These are phyloP conservation scores for Paramecium octaurelia DNA, from an alignment of 73 alveolate species.

Conservation along the genomic window DNA sequence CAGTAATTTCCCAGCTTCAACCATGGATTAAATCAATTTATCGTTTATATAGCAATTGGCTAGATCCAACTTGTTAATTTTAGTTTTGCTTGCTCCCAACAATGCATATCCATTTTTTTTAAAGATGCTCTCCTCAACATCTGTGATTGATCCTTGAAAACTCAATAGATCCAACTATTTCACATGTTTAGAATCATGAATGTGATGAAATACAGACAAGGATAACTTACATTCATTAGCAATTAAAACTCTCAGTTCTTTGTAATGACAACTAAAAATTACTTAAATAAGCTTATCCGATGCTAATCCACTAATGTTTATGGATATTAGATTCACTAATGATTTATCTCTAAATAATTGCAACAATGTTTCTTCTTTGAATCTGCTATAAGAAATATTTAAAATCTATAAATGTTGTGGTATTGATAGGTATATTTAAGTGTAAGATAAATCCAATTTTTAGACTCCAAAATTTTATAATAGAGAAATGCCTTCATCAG, in stretches of 20 bases:
- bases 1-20: background rate
- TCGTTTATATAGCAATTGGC: background rate
- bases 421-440: background rate
- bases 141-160: background rate
- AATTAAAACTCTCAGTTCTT: background rate
- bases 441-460: background rate
- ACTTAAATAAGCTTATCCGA: background rate
- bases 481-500: conserved; percentile 35
- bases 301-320: conserved; percentile 3
- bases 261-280: background rate
- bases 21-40: background rate
- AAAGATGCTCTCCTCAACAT: conserved; percentile 3
- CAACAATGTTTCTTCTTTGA: background rate
- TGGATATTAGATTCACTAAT: background rate
- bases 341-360: background rate
- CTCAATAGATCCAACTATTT: background rate
- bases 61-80: background rate
- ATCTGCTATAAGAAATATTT: background rate
- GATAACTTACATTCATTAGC: conserved; percentile 14
- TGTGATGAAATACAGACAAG: background rate
- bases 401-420: background rate
- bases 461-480: conserved; percentile 5
- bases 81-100: conserved; percentile 1
- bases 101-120: conserved; percentile 10
- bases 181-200: conserved; percentile 6